Base-by-base conservation (phyloP, 495 filamentous ascomycete genomes). In the Patellaria atrata region DNA sequence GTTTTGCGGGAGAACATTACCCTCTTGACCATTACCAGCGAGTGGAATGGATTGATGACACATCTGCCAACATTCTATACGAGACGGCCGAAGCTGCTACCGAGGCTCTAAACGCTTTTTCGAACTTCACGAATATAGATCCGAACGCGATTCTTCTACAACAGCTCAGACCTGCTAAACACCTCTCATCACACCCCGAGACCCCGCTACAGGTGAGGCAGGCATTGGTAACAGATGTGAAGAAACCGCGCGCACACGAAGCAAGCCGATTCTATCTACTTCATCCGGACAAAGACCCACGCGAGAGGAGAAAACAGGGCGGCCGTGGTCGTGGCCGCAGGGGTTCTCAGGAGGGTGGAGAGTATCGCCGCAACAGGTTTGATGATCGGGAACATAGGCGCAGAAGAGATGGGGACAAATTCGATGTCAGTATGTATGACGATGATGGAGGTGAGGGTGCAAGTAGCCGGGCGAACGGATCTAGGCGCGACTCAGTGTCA, bases 31-130 rank as follows among this genome's bases (percentile, higher is more conserved):
- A 51, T 4, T 67, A 78, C 19, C 51, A 61, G 15, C 68, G 70
- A 13, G 60, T 94, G 44, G 82, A 94, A 57, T 97, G 89, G 89
- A 86, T 97, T 41, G 79, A 97, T 47, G 89, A 97, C 53, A 78
- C 71, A 12, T 89, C 85, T 0, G 82, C 83, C 40, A 94, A 94
- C 45, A 53, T 93, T 21, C 51, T 87, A 27, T 97, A 84, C 62
- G 62, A 66, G 18, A 68, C 64, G 16, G 57, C 77, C 13, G 71
- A 76, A n/a, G 50, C 66, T n/a, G 87, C 86, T 0, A 46, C 66
- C 2, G 63, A 71, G 31, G 87, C 84, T 10, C 67, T 97, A n/a
- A 50, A 60, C 26, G 68, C 73, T 4, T 65, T 94, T 29, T 54
- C 65, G 7, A 55, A 50, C 2, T 39, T 63, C 1, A 53, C 56